Evolutionary conservation across 495 filamentous ascomycete species (phyloP).

Genomic region (Aspergillus coremiiformis): DNA sequence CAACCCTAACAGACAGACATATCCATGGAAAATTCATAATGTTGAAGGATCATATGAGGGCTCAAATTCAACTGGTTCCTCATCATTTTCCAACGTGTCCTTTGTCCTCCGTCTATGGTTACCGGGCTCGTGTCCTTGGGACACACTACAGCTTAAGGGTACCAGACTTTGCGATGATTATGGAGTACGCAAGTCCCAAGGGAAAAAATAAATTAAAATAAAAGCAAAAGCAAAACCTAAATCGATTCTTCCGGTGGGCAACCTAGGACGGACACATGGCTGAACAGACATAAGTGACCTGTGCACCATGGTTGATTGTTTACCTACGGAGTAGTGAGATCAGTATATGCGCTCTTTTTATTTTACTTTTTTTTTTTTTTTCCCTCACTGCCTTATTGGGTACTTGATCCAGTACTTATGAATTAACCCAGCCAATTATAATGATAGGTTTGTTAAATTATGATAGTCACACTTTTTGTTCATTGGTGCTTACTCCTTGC

Average conservation of each 20-base stretch:
- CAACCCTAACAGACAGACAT: background rate
- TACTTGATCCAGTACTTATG: background rate
- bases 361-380: background rate
- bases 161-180: background rate
- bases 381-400: background rate
- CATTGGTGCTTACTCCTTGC: conserved; percentile 3
- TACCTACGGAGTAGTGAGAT: conserved; percentile 13
- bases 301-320: conserved; percentile 14
- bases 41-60: background rate
- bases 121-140: conserved; percentile 1
- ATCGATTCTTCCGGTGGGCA: too few species aligned
- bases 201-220: too few species aligned
- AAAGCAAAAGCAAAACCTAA: too few species aligned
- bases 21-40: too few species aligned
- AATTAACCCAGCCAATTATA: background rate
- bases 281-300: background rate
- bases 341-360: background rate
- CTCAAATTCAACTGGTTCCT: background rate
- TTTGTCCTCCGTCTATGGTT: background rate
- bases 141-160: conserved; percentile 7
- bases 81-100: background rate
- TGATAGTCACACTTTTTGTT: too few species aligned
- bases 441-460: background rate
- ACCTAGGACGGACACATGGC: conserved; percentile 1
- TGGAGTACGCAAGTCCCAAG: background rate